These are phyloP conservation scores for Podospora australis DNA, from an alignment of 495 filamentous ascomycete species.

Conservation along the genomic window DNA sequence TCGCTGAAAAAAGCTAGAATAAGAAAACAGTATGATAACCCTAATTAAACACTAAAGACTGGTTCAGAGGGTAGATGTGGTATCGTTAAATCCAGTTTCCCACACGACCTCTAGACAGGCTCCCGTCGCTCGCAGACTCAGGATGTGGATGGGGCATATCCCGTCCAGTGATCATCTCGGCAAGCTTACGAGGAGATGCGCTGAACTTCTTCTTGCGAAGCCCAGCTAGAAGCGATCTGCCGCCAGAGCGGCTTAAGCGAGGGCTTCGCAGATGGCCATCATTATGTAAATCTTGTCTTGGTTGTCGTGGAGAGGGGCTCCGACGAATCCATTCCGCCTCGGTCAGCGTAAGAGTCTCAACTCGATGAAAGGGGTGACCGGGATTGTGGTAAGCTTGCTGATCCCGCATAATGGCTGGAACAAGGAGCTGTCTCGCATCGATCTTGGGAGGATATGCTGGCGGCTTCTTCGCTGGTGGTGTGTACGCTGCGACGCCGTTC, in stretches of 20 bases:
- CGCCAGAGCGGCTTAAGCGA: background rate
- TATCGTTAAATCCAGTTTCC: slow-evolving; percentile 9
- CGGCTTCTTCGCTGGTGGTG: slow-evolving; percentile 10
- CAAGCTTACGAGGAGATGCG: slow-evolving; percentile 8
- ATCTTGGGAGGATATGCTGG: background rate
- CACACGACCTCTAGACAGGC: background rate
- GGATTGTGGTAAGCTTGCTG: slow-evolving; percentile 2
- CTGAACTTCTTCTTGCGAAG: slow-evolving; percentile 13
- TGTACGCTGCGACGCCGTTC: slow-evolving; percentile 23
- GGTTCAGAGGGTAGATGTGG: too few relatives aligned
- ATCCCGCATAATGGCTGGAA: too few relatives aligned
- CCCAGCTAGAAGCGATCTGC: slow-evolving; percentile 9
- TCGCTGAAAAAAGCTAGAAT: too few relatives aligned
- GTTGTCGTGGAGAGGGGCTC: slow-evolving; percentile 27
- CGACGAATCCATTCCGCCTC: slow-evolving; percentile 38
- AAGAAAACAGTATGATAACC: too few relatives aligned
- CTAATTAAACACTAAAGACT: too few relatives aligned
- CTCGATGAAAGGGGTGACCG: background rate
- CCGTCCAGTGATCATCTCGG: background rate
- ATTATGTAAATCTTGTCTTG: background rate
- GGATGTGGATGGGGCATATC: background rate
- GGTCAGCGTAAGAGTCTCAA: slow-evolving; percentile 18
- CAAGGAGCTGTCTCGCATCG: slow-evolving; percentile 6
- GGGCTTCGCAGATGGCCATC: slow-evolving; percentile 15
- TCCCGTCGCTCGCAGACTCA: background rate